These are phyloP conservation scores for Vigna trinervia DNA, from an alignment of 306 rosid species.

Conservation along the genomic window DNA sequence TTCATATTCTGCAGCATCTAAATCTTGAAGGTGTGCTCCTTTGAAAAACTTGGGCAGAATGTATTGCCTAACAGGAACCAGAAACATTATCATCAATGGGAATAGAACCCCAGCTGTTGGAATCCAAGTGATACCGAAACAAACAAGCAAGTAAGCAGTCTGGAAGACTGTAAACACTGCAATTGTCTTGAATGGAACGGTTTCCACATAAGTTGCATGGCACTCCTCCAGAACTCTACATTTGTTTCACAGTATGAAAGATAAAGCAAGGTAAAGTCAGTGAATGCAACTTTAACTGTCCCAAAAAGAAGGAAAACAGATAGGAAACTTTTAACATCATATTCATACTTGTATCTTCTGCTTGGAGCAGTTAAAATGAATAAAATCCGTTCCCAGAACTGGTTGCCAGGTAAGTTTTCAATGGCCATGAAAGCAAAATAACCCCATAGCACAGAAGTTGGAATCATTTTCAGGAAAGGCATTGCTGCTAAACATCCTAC, in stretches of 20 bases:
- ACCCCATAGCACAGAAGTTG: constrained; percentile 85
- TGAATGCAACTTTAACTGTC: constrained; percentile 27
- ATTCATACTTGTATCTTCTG: constrained; percentile 74
- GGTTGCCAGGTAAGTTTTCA: constrained; percentile 86
- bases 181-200: constrained; percentile 79
- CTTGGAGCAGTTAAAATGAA: constrained; percentile 70
- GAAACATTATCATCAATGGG: constrained; percentile 86
- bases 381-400: constrained; percentile 83
- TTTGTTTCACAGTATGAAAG: constrained; percentile 19
- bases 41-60: constrained; percentile 80
- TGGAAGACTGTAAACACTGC: constrained; percentile 72
- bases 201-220: constrained; percentile 74
- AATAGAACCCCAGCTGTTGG: constrained; percentile 82
- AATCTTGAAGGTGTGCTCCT: constrained; percentile 76
- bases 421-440: constrained; percentile 91
- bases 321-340: constrained; percentile 22
- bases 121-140: constrained; percentile 85
- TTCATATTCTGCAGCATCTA: constrained; percentile 86
- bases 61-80: constrained; percentile 87
- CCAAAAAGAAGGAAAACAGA: not conserved
- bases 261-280: constrained; percentile 13
- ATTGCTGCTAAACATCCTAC: constrained; percentile 82
- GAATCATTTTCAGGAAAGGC: constrained; percentile 81
- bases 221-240: constrained; percentile 62
- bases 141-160: constrained; percentile 70